These are phyloP conservation scores for Aspergillus cejpii DNA, from an alignment of 2,329 filamentous ascomycete genomes.

Conservation along the genomic window DNA sequence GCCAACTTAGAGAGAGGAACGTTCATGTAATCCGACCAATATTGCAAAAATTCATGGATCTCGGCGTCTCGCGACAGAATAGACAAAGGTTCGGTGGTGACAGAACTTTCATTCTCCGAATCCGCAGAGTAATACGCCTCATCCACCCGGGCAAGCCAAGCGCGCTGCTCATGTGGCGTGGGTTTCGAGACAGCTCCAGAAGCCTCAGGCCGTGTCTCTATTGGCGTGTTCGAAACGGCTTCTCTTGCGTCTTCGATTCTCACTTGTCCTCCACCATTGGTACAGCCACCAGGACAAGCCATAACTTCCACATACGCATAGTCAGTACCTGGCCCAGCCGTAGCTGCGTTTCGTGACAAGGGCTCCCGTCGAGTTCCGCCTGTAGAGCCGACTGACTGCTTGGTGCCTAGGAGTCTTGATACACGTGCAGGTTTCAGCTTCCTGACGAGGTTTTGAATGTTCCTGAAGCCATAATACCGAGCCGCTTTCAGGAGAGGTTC, in stretches of 20 bases:
- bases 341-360: constrained; percentile 28
- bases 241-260: constrained; percentile 69
- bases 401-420: constrained; percentile 74
- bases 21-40: constrained; percentile 69
- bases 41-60: constrained; percentile 60
- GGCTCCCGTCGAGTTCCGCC: constrained; percentile 26
- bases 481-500: constrained; percentile 68
- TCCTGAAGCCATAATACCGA: constrained; percentile 93
- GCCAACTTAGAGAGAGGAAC: constrained; percentile 65
- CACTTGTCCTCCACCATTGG: constrained; percentile 93
- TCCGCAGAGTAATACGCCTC: constrained; percentile 83
- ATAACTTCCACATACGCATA: constrained; percentile 97
- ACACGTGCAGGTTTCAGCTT: constrained; percentile 72
- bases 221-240: constrained; percentile 14
- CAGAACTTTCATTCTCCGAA: constrained; percentile 32
- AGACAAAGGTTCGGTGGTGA: constrained; percentile 21
- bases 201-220: constrained; percentile 18
- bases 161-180: constrained; percentile 73
- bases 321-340: constrained; percentile 46
- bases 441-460: constrained; percentile 97
- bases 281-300: constrained; percentile 98
- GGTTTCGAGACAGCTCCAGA: constrained; percentile 46
- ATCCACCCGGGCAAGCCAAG: constrained; percentile 74
- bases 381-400: constrained; percentile 37
- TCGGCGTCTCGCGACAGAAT: constrained; percentile 23